A percentile compares a stretch with the other conserved stretches of the same genome.
phyloP scores from a whole-genome alignment of 805 yeast genomes.

The Yamadazyma olivae region DNA sequence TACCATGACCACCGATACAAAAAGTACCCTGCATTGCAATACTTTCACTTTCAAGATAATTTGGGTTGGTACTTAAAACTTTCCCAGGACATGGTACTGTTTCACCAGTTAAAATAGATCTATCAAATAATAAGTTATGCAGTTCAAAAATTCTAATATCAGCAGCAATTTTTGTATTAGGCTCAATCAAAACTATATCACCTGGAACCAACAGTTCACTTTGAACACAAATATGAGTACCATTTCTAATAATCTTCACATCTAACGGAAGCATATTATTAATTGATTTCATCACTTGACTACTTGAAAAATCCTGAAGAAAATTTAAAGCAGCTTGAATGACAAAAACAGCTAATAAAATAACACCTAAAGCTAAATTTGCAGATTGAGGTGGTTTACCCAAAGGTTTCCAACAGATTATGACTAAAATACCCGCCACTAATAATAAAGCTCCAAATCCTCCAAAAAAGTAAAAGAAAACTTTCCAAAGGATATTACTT shows the following conservation, averaged over 20 bases:
- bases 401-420: slow-evolving; percentile 46
- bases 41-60: slow-evolving; percentile 40
- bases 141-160: slow-evolving; percentile 42
- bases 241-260: slow-evolving; percentile 34
- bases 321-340: slow-evolving; percentile 44
- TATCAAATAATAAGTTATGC: slow-evolving; percentile 41
- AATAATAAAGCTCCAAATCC: slow-evolving; percentile 46
- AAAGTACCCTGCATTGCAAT: slow-evolving; percentile 48
- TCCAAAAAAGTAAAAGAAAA: slow-evolving; percentile 42
- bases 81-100: slow-evolving; percentile 38
- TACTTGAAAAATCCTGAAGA: slow-evolving; percentile 46
- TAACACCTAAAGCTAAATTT: slow-evolving; percentile 41
- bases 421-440: slow-evolving; percentile 40
- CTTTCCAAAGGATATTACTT: slow-evolving; percentile 25
- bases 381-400: slow-evolving; percentile 46
- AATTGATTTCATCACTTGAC: slow-evolving; percentile 48
- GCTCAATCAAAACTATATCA: slow-evolving; percentile 34
- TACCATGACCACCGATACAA: slow-evolving; percentile 42
- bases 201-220: slow-evolving; percentile 44
- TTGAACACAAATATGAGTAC: slow-evolving; percentile 20
- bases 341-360: slow-evolving; percentile 37
- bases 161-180: slow-evolving; percentile 46
- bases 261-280: slow-evolving; percentile 39
- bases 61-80: slow-evolving; percentile 22
- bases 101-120: slow-evolving; percentile 49